Conservation (phyloP, 148 eudicot genomes). For the Fagopyrum tataricum region DNA sequence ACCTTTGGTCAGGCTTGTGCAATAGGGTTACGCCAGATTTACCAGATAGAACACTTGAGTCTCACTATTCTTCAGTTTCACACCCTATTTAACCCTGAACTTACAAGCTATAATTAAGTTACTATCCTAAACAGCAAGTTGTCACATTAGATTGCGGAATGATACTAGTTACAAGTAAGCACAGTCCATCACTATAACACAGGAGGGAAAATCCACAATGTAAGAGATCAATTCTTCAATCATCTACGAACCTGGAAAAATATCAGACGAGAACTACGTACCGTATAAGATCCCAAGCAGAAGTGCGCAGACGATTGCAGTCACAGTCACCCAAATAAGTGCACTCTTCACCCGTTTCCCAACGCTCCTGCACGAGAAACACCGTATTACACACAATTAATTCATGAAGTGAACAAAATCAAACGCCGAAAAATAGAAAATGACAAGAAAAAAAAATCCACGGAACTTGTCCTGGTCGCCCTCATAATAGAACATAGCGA, state of each 20-base stretch:
- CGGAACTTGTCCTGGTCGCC: slow-evolving; percentile 97
- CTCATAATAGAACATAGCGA: slow-evolving; percentile 94
- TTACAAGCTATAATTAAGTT: background rate
- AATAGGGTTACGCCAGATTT: background rate
- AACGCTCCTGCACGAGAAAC: slow-evolving; percentile 43
- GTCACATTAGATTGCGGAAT: background rate
- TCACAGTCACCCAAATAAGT: slow-evolving; percentile 57
- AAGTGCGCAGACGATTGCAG: slow-evolving; percentile 71
- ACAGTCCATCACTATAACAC: background rate
- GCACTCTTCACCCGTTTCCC: slow-evolving; percentile 80
- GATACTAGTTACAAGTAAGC: background rate
- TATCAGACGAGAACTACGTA: slow-evolving; percentile 25
- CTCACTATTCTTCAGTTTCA: background rate
- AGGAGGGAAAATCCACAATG: background rate
- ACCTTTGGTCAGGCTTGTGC: background rate
- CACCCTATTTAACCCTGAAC: background rate
- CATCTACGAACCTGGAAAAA: background rate
- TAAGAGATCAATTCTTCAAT: background rate
- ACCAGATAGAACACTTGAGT: background rate
- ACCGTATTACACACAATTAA: slow-evolving; percentile 1
- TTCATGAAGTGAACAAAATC: background rate
- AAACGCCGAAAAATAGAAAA: slow-evolving; percentile 5
- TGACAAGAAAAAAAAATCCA: background rate
- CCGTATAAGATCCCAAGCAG: slow-evolving; percentile 93
- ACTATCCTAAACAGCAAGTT: background rate